Evolutionary conservation across 345 rosid species (phyloP).

Genomic region (Noccaea bulbosa): DNA sequence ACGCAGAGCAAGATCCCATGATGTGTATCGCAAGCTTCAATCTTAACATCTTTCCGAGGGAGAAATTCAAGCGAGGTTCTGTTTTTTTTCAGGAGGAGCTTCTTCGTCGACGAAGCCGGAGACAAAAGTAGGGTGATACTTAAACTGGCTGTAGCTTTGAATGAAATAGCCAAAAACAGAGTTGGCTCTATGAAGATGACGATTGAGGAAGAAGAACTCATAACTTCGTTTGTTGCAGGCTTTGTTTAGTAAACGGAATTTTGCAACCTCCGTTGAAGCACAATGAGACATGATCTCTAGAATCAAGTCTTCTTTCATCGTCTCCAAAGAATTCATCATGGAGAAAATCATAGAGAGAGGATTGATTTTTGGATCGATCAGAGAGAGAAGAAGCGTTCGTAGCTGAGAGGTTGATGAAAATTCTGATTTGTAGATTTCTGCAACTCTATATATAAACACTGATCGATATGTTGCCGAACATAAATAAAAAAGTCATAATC

Average conservation of each 20-base stretch:
- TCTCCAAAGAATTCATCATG: too few relatives aligned
- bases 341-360: not conserved
- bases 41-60: not conserved
- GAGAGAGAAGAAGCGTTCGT: not conserved
- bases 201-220: constrained; percentile 1
- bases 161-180: constrained; percentile 20
- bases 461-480: not conserved
- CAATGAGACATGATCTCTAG: constrained; percentile 16
- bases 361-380: not conserved
- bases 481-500: too few relatives aligned
- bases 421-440: not conserved
- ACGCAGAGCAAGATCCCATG: constrained; percentile 13
- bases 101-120: not conserved
- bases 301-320: constrained; percentile 8
- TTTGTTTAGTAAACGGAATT: constrained; percentile 18
- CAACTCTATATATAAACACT: not conserved
- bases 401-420: not conserved
- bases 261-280: not conserved
- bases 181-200: constrained; percentile 7
- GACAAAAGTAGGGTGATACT: not conserved
- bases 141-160: not conserved
- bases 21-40: constrained; percentile 26
- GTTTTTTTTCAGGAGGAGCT: not conserved
- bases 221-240: constrained; percentile 19
- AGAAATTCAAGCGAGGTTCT: constrained; percentile 20